Percentiles rank a stretch among this genome's conserved stretches.
phyloP scores from a whole-genome alignment of 805 yeast species.

The Dipodascus geniculatus region DNA sequence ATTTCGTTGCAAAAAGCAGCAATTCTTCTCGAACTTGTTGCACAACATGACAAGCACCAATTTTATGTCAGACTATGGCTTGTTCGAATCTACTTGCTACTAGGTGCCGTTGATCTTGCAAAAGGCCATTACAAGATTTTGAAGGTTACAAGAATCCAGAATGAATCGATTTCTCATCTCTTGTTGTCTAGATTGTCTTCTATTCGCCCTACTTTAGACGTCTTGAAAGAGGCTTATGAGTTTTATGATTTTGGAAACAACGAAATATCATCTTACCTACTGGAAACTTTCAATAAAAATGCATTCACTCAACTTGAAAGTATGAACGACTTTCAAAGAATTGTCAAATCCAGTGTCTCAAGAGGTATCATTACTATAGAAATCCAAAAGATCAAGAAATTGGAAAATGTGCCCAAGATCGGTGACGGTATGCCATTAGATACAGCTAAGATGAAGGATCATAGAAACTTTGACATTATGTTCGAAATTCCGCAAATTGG shows the following conservation, averaged over 20 bases:
- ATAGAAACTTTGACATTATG: slow-evolving; percentile 45
- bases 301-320: slow-evolving; percentile 59
- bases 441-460: slow-evolving; percentile 30
- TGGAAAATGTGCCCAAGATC: slow-evolving; percentile 18
- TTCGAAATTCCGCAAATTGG: slow-evolving; percentile 39
- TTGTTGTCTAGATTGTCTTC: slow-evolving; percentile 38
- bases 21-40: slow-evolving; percentile 45
- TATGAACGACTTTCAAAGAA: slow-evolving; percentile 46
- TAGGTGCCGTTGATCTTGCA: slow-evolving; percentile 46
- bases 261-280: slow-evolving; percentile 39
- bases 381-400: slow-evolving; percentile 20
- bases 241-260: slow-evolving; percentile 44
- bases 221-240: slow-evolving; percentile 30
- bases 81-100: slow-evolving; percentile 43
- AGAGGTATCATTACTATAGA: slow-evolving; percentile 27
- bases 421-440: slow-evolving; percentile 10
- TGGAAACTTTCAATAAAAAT: slow-evolving; percentile 43
- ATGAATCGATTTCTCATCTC: slow-evolving; percentile 49
- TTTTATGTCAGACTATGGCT: slow-evolving; percentile 65
- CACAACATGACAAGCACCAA: slow-evolving; percentile 52
- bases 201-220: slow-evolving; percentile 31
- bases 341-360: slow-evolving; percentile 40
- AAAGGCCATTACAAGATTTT: slow-evolving; percentile 39
- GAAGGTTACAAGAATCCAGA: slow-evolving; percentile 63
- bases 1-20: slow-evolving; percentile 31